These are phyloP conservation scores for Ganoderma boninense DNA, from an alignment of 1,284 basidiomycete genomes.

Conservation along the genomic window DNA sequence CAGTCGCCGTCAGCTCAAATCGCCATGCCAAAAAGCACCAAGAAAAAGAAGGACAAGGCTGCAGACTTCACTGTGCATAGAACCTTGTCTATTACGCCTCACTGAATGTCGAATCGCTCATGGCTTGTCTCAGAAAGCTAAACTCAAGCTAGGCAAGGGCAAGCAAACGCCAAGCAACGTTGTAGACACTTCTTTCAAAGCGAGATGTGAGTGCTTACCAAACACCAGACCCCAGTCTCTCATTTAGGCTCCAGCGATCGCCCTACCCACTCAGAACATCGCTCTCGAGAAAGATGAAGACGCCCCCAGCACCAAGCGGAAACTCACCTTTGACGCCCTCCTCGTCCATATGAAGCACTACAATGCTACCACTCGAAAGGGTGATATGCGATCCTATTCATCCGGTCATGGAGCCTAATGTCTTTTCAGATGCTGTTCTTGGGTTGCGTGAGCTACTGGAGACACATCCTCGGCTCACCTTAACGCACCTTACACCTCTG, in stretches of 20 bases:
- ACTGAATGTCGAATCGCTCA: neutral
- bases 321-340: slow-evolving; percentile 83
- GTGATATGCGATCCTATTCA: slow-evolving; percentile 43
- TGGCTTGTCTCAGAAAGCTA: slow-evolving; percentile 80
- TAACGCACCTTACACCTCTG: slow-evolving; percentile 67
- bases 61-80: slow-evolving; percentile 84
- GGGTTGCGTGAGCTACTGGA: slow-evolving; percentile 86
- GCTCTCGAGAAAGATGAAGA: slow-evolving; percentile 57
- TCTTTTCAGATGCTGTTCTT: slow-evolving; percentile 73
- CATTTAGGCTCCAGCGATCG: slow-evolving; percentile 71
- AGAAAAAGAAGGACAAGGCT: slow-evolving; percentile 86
- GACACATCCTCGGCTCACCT: slow-evolving; percentile 65
- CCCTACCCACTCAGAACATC: slow-evolving; percentile 88
- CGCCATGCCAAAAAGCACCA: slow-evolving; percentile 85
- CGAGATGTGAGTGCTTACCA: slow-evolving; percentile 70
- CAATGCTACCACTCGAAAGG: slow-evolving; percentile 78
- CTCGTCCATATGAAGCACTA: slow-evolving; percentile 87
- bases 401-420: neutral
- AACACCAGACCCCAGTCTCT: neutral
- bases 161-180: slow-evolving; percentile 87
- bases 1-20: neutral
- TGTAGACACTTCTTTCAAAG: slow-evolving; percentile 96
- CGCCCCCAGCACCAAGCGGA: slow-evolving; percentile 78
- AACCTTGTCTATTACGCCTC: neutral
- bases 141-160: slow-evolving; percentile 95